These are phyloP conservation scores for Parachlorella kessleri DNA, from an alignment of 139 green algal genomes.

Conservation along the genomic window DNA sequence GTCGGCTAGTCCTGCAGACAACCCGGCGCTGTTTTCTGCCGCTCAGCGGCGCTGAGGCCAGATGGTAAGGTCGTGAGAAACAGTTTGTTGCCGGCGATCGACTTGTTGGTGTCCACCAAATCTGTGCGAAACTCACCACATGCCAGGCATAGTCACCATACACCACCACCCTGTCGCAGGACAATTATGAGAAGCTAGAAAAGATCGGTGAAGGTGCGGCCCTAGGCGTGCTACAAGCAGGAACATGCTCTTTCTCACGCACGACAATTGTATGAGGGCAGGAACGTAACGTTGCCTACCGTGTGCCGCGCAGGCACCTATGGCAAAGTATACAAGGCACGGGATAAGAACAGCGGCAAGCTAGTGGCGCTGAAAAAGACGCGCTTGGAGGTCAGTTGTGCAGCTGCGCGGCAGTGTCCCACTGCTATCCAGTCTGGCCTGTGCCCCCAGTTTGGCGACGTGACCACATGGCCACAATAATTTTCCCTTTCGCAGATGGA, in stretches of 20 bases:
- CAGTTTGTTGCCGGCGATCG: no score
- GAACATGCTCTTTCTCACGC: no score
- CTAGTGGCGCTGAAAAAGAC: constrained; percentile 99
- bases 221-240: no score
- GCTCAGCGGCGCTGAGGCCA: no score
- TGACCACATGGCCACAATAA: no score
- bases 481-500: constrained; percentile 81
- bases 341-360: constrained; percentile 75
- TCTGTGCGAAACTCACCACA: no score
- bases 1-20: no score
- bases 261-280: constrained; percentile 83
- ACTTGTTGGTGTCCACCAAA: no score
- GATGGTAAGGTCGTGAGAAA: no score
- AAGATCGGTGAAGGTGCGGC: constrained; percentile 96
- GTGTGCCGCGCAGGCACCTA: constrained; percentile 95
- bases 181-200: constrained; percentile 93
- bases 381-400: constrained; percentile 77
- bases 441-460: not conserved
- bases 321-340: constrained; percentile 97
- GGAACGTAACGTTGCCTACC: no score
- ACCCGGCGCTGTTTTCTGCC: no score
- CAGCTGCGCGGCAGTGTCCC: not conserved
- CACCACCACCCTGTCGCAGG: constrained; percentile 24
- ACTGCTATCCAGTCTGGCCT: not conserved
- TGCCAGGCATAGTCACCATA: no score